Evolutionary conservation across 164 flowering plant genomes (phyloP).

Genomic region (Vitis rupestris): DNA sequence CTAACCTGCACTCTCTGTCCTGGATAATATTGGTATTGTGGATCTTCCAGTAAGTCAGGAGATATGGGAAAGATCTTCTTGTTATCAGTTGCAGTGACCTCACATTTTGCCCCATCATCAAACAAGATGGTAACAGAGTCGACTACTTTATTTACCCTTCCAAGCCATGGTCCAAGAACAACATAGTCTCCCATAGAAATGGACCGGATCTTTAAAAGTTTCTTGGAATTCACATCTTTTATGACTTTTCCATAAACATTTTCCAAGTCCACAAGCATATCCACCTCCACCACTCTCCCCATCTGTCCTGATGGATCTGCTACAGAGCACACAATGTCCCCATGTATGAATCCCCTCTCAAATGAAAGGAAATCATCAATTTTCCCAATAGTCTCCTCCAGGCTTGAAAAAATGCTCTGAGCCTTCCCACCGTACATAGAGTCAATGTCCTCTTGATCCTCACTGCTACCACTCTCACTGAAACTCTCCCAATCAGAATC

Average conservation of each 20-base stretch:
- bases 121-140: constrained; percentile 62
- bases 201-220: constrained; percentile 56
- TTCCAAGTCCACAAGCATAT: constrained; percentile 74
- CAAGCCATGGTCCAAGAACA: constrained; percentile 81
- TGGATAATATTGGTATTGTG: constrained; percentile 71
- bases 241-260: constrained; percentile 44
- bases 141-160: constrained; percentile 63
- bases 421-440: constrained; percentile 69
- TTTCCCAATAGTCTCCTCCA: constrained; percentile 79
- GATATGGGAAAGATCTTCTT: constrained; percentile 53
- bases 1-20: constrained; percentile 74
- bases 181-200: constrained; percentile 74
- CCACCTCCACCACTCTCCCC: constrained; percentile 68
- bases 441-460: constrained; percentile 64
- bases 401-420: constrained; percentile 65
- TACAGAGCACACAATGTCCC: constrained; percentile 67
- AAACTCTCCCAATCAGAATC: constrained; percentile 70
- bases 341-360: constrained; percentile 68
- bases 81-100: constrained; percentile 40
- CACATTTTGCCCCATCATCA: constrained; percentile 84
- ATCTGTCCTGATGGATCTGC: constrained; percentile 73
- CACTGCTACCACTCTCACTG: constrained; percentile 73
- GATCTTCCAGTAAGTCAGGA: constrained; percentile 63
- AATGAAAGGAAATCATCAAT: constrained; percentile 88
- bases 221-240: constrained; percentile 54